These are phyloP conservation scores for Euphorbia schlechtendalii DNA, from an alignment of 441 rosid genomes.

Conservation along the genomic window DNA sequence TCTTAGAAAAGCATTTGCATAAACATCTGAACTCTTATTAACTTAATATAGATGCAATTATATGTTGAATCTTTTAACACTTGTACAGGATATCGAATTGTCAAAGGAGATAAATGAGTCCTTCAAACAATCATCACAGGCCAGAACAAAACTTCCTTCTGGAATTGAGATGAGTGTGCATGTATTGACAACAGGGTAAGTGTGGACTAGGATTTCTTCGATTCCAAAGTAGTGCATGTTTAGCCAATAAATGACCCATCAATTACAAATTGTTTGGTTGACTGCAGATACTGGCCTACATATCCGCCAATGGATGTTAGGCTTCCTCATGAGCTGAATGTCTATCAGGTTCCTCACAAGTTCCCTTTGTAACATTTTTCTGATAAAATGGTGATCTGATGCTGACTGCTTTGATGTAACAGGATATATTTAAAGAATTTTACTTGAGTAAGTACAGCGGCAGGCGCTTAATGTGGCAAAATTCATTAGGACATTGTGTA, in stretches of 20 bases:
- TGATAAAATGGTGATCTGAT: neutral
- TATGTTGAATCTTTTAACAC: neutral
- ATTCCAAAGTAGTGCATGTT: constrained; percentile 4
- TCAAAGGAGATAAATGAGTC: constrained; percentile 99
- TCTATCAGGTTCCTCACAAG: constrained; percentile 70
- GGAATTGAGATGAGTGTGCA: constrained; percentile 99
- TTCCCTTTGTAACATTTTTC: constrained; percentile 5
- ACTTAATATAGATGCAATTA: neutral
- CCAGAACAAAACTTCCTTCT: constrained; percentile 91
- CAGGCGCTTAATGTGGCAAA: constrained; percentile 98
- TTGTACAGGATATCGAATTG: constrained; percentile 81
- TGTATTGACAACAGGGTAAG: constrained; percentile 94
- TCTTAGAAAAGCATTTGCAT: no score
- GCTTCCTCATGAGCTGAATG: constrained; percentile 97
- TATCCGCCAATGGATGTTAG: constrained; percentile 99
- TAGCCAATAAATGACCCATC: constrained; percentile 11
- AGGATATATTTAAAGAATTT: constrained; percentile 98
- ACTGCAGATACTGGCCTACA: constrained; percentile 96
- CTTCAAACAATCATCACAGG: constrained; percentile 98
- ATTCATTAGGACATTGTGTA: constrained; percentile 93
- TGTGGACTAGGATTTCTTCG: constrained; percentile 17
- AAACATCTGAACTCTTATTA: neutral
- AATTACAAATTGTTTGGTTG: constrained; percentile 20
- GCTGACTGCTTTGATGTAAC: constrained; percentile 19
- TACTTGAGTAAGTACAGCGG: constrained; percentile 96